A percentile compares a stretch with the other conserved stretches of the same genome.
phyloP scores from a whole-genome alignment of 306 rosid species.

The Quillaja saponaria region DNA sequence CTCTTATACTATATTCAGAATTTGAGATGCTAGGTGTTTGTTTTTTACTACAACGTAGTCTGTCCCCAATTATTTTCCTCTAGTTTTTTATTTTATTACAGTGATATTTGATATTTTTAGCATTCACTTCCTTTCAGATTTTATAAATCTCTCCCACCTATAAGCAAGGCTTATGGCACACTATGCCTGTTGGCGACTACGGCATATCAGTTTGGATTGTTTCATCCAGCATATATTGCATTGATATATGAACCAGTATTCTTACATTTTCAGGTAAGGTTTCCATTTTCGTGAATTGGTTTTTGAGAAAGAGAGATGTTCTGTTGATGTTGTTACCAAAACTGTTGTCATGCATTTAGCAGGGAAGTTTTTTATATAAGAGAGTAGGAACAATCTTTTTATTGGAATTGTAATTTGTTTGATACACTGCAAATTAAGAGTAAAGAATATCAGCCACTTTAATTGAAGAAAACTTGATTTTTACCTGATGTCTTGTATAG shows the following conservation, averaged over 20 bases:
- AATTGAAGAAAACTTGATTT: background rate
- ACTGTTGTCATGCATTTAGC: conserved; percentile 8
- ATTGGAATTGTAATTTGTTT: background rate
- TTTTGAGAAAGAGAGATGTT: background rate
- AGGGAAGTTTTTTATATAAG: background rate
- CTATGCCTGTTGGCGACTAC: conserved; percentile 66
- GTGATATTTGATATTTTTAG: conserved; percentile 2
- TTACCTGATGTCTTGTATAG: conserved; percentile 3
- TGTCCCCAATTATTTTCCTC: background rate
- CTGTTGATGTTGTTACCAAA: conserved; percentile 2
- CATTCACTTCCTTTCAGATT: conserved; percentile 52
- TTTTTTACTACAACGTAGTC: background rate
- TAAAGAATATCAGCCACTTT: background rate
- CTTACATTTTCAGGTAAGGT: conserved; percentile 66
- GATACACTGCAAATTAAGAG: conserved; percentile 2
- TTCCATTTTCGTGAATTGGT: background rate
- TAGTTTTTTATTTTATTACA: background rate
- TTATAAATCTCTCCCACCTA: conserved; percentile 87
- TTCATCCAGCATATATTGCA: conserved; percentile 30
- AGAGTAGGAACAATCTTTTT: background rate
- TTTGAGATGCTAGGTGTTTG: conserved; percentile 1
- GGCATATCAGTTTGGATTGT: conserved; percentile 56
- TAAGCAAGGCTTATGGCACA: conserved; percentile 88
- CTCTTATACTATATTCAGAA: background rate
- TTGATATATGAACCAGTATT: conserved; percentile 42